These are phyloP conservation scores for Carex myosuroides DNA, from an alignment of 176 grass and related monocot species.

Conservation along the genomic window DNA sequence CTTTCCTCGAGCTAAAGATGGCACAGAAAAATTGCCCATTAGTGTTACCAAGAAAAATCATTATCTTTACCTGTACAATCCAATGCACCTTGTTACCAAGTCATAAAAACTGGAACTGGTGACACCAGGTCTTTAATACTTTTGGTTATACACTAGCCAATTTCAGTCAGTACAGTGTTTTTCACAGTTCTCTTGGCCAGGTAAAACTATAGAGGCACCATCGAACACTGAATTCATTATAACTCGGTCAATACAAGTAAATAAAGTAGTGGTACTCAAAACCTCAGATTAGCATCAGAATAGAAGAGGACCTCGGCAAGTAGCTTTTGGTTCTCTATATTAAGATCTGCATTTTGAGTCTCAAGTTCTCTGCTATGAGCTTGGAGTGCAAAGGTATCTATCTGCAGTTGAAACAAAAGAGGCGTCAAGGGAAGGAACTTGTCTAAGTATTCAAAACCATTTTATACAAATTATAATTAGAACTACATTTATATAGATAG, in stretches of 20 bases:
- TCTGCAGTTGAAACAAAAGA: slow-evolving; percentile 34
- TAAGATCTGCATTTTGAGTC: slow-evolving; percentile 48
- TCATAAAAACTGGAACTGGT: neutral
- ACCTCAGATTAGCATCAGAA: neutral
- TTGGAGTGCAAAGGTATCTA: slow-evolving; percentile 28
- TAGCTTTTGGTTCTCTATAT: slow-evolving; percentile 58
- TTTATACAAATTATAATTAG: neutral
- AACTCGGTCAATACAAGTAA: neutral
- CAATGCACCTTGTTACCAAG: neutral
- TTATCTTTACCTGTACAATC: neutral
- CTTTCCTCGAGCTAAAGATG: slow-evolving; percentile 56
- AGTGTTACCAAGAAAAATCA: neutral
- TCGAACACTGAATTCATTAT: neutral
- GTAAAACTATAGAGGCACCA: neutral
- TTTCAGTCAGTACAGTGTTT: neutral
- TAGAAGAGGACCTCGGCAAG: slow-evolving; percentile 42
- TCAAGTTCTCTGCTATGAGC: slow-evolving; percentile 62
- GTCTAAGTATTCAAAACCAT: neutral
- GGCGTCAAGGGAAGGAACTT: neutral
- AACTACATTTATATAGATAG: neutral
- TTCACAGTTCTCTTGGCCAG: neutral
- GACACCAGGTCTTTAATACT: neutral
- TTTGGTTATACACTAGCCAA: neutral
- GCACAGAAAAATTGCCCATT: neutral
- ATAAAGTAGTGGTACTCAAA: neutral